Percentiles rank a stretch among this genome's conserved stretches.
These are phyloP conservation scores for Parastagonospora nodorum DNA, from an alignment of 2,329 filamentous ascomycete species.

Conservation along the genomic window DNA sequence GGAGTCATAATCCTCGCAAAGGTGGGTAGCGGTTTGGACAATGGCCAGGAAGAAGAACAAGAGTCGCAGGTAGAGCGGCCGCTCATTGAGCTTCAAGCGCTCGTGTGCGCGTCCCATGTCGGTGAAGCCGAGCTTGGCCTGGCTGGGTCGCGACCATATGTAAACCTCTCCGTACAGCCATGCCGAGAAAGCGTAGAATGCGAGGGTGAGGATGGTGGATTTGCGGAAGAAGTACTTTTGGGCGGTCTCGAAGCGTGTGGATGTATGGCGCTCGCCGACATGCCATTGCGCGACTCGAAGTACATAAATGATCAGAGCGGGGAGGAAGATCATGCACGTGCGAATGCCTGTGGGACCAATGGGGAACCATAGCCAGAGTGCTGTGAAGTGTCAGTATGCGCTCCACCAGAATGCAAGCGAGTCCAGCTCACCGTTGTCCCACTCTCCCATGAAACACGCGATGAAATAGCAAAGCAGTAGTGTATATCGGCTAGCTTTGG, in stretches of 20 bases:
- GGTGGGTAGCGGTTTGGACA: constrained; percentile 71
- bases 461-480: constrained; percentile 74
- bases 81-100: constrained; percentile 80
- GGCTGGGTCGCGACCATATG: constrained; percentile 69
- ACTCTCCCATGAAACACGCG: constrained; percentile 70
- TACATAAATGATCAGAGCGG: constrained; percentile 77
- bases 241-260: constrained; percentile 70
- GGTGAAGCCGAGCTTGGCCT: constrained; percentile 72
- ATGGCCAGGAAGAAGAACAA: constrained; percentile 72
- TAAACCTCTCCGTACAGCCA: constrained; percentile 82
- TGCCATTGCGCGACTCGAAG: constrained; percentile 86
- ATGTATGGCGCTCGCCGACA: constrained; percentile 64
- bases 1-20: constrained; percentile 74
- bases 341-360: constrained; percentile 76
- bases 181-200: constrained; percentile 79
- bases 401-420: background rate
- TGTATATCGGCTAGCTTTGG: constrained; percentile 72
- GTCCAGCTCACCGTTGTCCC: constrained; percentile 64
- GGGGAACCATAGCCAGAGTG: constrained; percentile 86
- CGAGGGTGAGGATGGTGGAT: constrained; percentile 69
- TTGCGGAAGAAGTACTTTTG: constrained; percentile 61
- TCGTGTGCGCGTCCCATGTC: constrained; percentile 69
- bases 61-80: constrained; percentile 77
- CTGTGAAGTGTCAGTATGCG: constrained; percentile 52
- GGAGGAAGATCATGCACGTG: constrained; percentile 74